A percentile compares a stretch with the other conserved stretches of the same genome.
Conservation (phyloP, 129 eudicot species). For the Erigeron canadensis region DNA sequence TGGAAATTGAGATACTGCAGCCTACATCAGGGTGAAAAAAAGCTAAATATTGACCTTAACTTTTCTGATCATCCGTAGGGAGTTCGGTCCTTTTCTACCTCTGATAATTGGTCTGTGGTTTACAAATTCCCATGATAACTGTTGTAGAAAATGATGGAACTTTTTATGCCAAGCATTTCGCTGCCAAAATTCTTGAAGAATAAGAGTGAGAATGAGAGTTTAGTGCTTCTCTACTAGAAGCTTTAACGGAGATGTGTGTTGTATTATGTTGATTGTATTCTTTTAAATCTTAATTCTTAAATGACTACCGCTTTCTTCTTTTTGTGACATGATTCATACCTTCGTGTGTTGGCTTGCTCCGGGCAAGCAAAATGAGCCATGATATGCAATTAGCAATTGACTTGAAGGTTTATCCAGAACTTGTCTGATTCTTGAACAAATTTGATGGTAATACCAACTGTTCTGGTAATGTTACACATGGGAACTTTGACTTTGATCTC, state of each 20-base stretch:
- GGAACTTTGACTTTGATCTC: too few relatives aligned
- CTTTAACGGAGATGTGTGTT: slow-evolving; percentile 3
- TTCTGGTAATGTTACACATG: too few relatives aligned
- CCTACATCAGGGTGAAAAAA: not conserved
- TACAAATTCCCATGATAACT: not conserved
- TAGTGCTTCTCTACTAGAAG: slow-evolving; percentile 27
- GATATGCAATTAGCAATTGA: not conserved
- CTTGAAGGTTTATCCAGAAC: too few relatives aligned
- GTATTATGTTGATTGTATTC: slow-evolving; percentile 26
- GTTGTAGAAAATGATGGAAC: slow-evolving; percentile 24
- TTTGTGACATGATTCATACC: slow-evolving; percentile 2
- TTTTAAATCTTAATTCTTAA: slow-evolving; percentile 8
- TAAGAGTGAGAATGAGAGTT: slow-evolving; percentile 20
- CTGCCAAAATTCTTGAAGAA: slow-evolving; percentile 28
- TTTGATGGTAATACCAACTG: too few relatives aligned
- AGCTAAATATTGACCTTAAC: slow-evolving; percentile 17
- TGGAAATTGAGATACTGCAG: slow-evolving; percentile 14
- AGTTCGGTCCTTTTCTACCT: slow-evolving; percentile 31
- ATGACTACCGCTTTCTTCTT: not conserved
- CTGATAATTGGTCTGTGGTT: slow-evolving; percentile 22
- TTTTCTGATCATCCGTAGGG: slow-evolving; percentile 3
- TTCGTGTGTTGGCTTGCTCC: slow-evolving; percentile 14
- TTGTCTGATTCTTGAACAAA: not conserved
- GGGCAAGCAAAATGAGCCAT: not conserved
- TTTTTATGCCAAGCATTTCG: slow-evolving; percentile 21